Conservation (phyloP, 2,329 filamentous ascomycete genomes). For the Dendrostoma leiphaemia region DNA sequence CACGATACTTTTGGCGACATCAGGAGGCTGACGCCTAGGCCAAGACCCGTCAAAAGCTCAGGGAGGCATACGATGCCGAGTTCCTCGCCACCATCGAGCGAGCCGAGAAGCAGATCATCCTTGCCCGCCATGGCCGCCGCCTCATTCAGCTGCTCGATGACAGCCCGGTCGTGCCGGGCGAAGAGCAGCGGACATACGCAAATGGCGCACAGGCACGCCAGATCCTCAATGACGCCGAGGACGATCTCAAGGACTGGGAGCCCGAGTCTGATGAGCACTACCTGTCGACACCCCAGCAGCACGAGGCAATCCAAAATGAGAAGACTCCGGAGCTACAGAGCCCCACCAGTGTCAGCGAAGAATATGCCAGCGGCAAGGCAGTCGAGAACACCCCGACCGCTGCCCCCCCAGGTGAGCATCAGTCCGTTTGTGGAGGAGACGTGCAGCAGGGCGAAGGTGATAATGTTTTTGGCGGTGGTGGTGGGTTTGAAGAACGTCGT, state of each 20-base stretch:
- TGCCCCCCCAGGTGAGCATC: constrained; percentile 16
- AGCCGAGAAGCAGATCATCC: constrained; percentile 92
- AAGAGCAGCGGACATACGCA: constrained; percentile 68
- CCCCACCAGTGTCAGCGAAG: constrained; percentile 3
- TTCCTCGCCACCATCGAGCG: constrained; percentile 91
- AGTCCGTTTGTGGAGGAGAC: background rate
- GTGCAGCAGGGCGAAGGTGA: background rate
- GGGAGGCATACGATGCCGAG: constrained; percentile 88
- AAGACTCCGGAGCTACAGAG: constrained; percentile 4
- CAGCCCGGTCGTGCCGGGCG: constrained; percentile 83
- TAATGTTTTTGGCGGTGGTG: background rate
- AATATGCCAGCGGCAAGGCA: background rate
- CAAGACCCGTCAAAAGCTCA: constrained; percentile 91
- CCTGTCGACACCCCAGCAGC: background rate
- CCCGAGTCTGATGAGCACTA: constrained; percentile 37
- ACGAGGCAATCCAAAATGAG: background rate
- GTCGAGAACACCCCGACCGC: constrained; percentile 5
- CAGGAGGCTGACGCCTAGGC: constrained; percentile 15
- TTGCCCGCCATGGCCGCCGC: constrained; percentile 85
- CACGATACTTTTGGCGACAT: too few relatives aligned
- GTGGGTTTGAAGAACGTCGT: background rate
- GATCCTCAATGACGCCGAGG: constrained; percentile 88
- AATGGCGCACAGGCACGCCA: constrained; percentile 69
- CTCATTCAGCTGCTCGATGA: constrained; percentile 86
- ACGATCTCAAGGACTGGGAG: constrained; percentile 77